Conservation (phyloP, 306 rosid species). For the Corylus avellana region DNA sequence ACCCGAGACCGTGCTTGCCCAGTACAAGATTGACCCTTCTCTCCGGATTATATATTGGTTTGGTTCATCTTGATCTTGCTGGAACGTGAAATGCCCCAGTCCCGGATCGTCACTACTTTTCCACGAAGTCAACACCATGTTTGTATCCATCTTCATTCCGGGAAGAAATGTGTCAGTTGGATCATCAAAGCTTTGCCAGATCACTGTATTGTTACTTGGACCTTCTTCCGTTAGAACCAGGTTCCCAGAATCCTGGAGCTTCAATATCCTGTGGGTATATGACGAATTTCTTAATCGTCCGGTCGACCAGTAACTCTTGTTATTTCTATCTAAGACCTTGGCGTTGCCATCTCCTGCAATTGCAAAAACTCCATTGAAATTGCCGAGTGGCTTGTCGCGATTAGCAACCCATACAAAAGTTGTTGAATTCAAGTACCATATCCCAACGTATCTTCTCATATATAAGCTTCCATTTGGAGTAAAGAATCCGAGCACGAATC, state of each 20-base stretch:
- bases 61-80: neutral
- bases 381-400: neutral
- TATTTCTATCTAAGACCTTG: conserved; percentile 2
- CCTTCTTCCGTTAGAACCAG: conserved; percentile 19
- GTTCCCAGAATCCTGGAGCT: conserved; percentile 50
- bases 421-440: conserved; percentile 23
- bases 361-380: conserved; percentile 22
- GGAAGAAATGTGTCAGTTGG: conserved; percentile 62
- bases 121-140: conserved; percentile 34
- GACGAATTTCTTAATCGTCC: accelerated
- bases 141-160: conserved; percentile 36
- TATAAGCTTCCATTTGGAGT: neutral
- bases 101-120: neutral
- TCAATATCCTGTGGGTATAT: neutral
- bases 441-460: conserved; percentile 40
- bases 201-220: no score
- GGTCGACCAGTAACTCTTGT: conserved; percentile 16
- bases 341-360: conserved; percentile 37
- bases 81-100: conserved; percentile 17
- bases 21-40: neutral
- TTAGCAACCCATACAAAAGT: conserved; percentile 57
- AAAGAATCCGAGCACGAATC: conserved; percentile 47
- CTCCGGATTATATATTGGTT: neutral
- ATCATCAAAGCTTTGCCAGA: neutral
- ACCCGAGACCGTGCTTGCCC: conserved; percentile 13